These are phyloP conservation scores for Gentiana macrophylla DNA, from an alignment of 257 asterid species.

Conservation along the genomic window DNA sequence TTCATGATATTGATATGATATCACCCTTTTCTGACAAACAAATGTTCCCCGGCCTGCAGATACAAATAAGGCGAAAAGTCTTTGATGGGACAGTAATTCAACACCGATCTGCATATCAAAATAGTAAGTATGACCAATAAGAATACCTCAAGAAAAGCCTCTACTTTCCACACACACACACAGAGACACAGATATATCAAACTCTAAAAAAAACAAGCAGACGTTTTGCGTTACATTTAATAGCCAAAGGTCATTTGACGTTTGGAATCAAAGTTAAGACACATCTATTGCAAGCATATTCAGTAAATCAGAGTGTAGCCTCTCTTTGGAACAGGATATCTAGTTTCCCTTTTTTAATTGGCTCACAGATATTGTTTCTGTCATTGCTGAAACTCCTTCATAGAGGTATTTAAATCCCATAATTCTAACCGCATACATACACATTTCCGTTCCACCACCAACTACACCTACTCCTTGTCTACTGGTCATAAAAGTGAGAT, in stretches of 20 bases:
- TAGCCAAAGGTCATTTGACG: not conserved
- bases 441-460: conserved; percentile 82
- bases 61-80: conserved; percentile 10
- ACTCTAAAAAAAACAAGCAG: too few relatives aligned
- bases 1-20: too few relatives aligned
- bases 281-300: too few relatives aligned
- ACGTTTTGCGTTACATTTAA: not conserved
- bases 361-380: too few relatives aligned
- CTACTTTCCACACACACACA: not conserved
- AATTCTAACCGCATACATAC: too few relatives aligned
- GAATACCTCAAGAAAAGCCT: not conserved
- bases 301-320: too few relatives aligned
- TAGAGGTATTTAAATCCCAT: too few relatives aligned
- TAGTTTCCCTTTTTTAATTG: too few relatives aligned
- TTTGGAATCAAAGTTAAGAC: too few relatives aligned
- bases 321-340: too few relatives aligned
- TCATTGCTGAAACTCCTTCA: too few relatives aligned
- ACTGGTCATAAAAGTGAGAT: conserved; percentile 89
- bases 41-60: not conserved
- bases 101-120: conserved; percentile 55
- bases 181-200: not conserved
- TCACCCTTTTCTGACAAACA: not conserved
- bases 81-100: conserved; percentile 76
- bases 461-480: conserved; percentile 93
- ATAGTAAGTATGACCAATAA: not conserved